Evolutionary conservation across 2,329 filamentous ascomycete species (phyloP).

Genomic region (Epichloe sylvatica): DNA sequence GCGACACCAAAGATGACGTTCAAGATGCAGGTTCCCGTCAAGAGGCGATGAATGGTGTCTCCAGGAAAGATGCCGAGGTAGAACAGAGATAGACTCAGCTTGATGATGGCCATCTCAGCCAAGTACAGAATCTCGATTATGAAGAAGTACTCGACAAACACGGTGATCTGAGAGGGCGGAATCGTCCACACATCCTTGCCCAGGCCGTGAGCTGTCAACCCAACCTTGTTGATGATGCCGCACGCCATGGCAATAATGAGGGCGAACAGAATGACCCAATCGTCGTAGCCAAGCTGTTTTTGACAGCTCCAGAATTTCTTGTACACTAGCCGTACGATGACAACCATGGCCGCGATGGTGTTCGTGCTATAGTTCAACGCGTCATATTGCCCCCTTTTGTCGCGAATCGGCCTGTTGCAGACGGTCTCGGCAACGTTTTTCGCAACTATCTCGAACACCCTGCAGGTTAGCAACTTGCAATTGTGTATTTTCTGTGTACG

Average conservation of each 20-base stretch:
- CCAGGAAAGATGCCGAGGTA: conserved; percentile 28
- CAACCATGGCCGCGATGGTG: conserved; percentile 8
- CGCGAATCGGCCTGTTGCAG: conserved; percentile 2
- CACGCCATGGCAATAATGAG: conserved; percentile 11
- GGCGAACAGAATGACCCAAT: conserved; percentile 14
- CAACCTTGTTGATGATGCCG: conserved; percentile 12
- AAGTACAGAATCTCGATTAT: conserved; percentile 21
- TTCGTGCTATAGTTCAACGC: conserved; percentile 8
- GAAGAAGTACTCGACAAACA: conserved; percentile 18
- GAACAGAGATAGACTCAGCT: conserved; percentile 28
- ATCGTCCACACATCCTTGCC: conserved; percentile 23
- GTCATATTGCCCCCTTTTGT: conserved; percentile 1
- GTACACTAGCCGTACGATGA: conserved; percentile 9
- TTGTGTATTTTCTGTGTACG: neutral
- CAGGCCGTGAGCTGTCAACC: conserved; percentile 15
- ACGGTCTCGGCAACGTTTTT: conserved; percentile 2
- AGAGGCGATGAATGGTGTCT: conserved; percentile 13
- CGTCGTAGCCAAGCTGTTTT: conserved; percentile 19
- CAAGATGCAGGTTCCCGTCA: conserved; percentile 21
- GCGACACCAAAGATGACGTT: conserved; percentile 16
- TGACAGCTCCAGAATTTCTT: conserved; percentile 16
- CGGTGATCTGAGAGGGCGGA: conserved; percentile 7
- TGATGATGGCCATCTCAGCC: conserved; percentile 20
- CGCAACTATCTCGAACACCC: neutral
- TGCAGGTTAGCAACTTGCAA: neutral